These are phyloP conservation scores for Talaromyces thailandensis DNA, from an alignment of 495 filamentous ascomycete genomes.

Conservation along the genomic window DNA sequence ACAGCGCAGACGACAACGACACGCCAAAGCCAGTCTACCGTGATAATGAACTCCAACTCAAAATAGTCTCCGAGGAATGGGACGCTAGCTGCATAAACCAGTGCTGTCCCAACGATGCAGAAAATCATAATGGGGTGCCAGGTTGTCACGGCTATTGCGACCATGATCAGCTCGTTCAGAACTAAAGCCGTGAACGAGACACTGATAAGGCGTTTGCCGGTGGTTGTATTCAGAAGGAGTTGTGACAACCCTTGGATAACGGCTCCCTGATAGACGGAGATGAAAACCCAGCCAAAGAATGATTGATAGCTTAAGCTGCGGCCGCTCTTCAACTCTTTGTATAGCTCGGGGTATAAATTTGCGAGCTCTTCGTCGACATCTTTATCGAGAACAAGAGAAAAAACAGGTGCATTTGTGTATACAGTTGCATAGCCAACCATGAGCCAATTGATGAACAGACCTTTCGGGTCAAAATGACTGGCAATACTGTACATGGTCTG, in stretches of 20 bases:
- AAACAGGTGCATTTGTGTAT: conserved; percentile 91
- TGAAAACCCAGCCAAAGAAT: conserved; percentile 95
- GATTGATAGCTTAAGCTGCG: conserved; percentile 80
- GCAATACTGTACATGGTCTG: conserved; percentile 98
- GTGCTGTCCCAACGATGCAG: conserved; percentile 67
- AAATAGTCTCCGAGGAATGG: conserved; percentile 89
- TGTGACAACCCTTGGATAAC: conserved; percentile 91
- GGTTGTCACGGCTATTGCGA: conserved; percentile 88
- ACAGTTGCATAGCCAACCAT: conserved; percentile 94
- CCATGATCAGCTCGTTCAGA: conserved; percentile 94
- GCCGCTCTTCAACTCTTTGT: conserved; percentile 86
- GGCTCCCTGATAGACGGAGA: conserved; percentile 89
- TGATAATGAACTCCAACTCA: conserved; percentile 73
- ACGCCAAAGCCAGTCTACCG: conserved; percentile 79
- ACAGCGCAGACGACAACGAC: conserved; percentile 71
- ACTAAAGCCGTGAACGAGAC: conserved; percentile 89
- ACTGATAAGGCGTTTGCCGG: conserved; percentile 66
- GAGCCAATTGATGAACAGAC: conserved; percentile 93
- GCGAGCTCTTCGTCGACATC: conserved; percentile 91
- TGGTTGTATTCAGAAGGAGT: conserved; percentile 66
- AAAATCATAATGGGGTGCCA: conserved; percentile 95
- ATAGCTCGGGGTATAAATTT: conserved; percentile 93
- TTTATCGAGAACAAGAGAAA: conserved; percentile 90
- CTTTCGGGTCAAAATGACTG: conserved; percentile 81
- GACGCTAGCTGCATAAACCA: conserved; percentile 70